Percentiles rank a stretch among this genome's conserved stretches.
Evolutionary conservation across 2,329 filamentous ascomycete genomes (phyloP).

Genomic region (Beauveria caledonica): DNA sequence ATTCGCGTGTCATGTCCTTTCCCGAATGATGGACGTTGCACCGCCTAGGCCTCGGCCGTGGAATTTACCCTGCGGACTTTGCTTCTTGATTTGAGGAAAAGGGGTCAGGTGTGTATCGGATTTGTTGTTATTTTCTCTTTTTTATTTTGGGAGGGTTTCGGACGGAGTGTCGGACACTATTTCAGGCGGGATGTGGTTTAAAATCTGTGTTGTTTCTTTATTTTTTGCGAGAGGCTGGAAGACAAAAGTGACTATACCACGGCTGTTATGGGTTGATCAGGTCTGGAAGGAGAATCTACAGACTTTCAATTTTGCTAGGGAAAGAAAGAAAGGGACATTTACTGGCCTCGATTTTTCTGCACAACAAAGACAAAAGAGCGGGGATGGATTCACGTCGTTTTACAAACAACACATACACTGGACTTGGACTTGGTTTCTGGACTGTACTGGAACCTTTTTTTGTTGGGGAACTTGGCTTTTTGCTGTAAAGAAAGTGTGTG

Average conservation of each 20-base stretch:
- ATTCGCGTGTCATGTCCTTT: slow-evolving; percentile 15
- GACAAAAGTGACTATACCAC: slow-evolving; percentile 33
- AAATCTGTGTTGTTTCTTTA: slow-evolving; percentile 9
- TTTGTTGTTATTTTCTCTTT: slow-evolving; percentile 15
- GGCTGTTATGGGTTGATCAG: slow-evolving; percentile 27
- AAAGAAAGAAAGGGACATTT: neutral
- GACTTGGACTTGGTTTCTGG: slow-evolving; percentile 6
- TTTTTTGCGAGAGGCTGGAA: slow-evolving; percentile 25
- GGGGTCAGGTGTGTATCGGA: slow-evolving; percentile 29
- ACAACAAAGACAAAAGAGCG: slow-evolving; percentile 23
- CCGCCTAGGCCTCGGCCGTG: neutral
- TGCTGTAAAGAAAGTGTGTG: slow-evolving; percentile 5
- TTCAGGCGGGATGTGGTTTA: slow-evolving; percentile 27
- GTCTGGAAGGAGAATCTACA: slow-evolving; percentile 19
- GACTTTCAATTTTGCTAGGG: slow-evolving; percentile 17
- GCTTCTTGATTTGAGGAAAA: slow-evolving; percentile 31
- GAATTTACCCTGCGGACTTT: slow-evolving; percentile 31
- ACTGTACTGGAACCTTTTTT: slow-evolving; percentile 8
- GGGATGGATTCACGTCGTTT: slow-evolving; percentile 12
- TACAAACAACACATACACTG: slow-evolving; percentile 1
- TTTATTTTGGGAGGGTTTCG: slow-evolving; percentile 24
- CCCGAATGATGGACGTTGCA: slow-evolving; percentile 34
- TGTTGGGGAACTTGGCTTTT: slow-evolving; percentile 9
- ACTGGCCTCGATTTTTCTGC: slow-evolving; percentile 18
- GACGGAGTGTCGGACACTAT: slow-evolving; percentile 31